Evolutionary conservation across 176 grass and related monocot genomes (phyloP).

Genomic region (Triticum turgidum): DNA sequence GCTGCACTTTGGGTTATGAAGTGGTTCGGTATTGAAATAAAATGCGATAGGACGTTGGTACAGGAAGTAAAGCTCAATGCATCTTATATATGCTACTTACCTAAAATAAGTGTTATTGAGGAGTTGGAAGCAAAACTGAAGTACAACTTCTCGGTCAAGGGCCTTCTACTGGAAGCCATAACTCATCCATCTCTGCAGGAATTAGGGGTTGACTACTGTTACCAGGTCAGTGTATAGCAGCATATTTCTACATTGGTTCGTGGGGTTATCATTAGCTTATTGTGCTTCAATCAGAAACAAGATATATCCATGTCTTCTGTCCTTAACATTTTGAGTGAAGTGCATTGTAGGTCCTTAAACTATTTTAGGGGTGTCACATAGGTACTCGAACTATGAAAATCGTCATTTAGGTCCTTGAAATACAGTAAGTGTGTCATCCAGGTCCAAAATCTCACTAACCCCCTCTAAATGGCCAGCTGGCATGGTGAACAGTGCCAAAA

Average conservation of each 20-base stretch:
- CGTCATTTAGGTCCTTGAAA: too few species aligned
- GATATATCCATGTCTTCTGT: neutral
- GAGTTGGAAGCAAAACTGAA: slow-evolving; percentile 80
- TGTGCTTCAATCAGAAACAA: neutral
- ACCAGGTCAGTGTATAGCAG: slow-evolving; percentile 54
- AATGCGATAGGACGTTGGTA: slow-evolving; percentile 45
- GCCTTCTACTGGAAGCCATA: slow-evolving; percentile 79
- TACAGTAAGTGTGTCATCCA: too few species aligned
- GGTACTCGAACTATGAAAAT: too few species aligned
- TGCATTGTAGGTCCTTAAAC: too few species aligned
- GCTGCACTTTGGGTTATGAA: slow-evolving; percentile 60
- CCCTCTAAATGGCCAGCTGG: too few species aligned
- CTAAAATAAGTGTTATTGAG: slow-evolving; percentile 61
- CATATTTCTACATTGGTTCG: slow-evolving; percentile 22
- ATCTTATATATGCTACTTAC: slow-evolving; percentile 41
- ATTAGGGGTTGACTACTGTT: slow-evolving; percentile 71
- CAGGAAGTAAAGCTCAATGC: slow-evolving; percentile 49
- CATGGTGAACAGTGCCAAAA: too few species aligned
- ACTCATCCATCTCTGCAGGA: slow-evolving; percentile 87
- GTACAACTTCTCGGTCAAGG: slow-evolving; percentile 62
- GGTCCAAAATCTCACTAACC: too few species aligned
- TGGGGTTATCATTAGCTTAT: slow-evolving; percentile 17
- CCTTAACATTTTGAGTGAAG: neutral
- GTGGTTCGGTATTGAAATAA: slow-evolving; percentile 77
- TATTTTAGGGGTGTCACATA: too few species aligned